phyloP scores from a whole-genome alignment of 371 early-diverging fungal genomes.

The Sporodiniella umbellata region DNA sequence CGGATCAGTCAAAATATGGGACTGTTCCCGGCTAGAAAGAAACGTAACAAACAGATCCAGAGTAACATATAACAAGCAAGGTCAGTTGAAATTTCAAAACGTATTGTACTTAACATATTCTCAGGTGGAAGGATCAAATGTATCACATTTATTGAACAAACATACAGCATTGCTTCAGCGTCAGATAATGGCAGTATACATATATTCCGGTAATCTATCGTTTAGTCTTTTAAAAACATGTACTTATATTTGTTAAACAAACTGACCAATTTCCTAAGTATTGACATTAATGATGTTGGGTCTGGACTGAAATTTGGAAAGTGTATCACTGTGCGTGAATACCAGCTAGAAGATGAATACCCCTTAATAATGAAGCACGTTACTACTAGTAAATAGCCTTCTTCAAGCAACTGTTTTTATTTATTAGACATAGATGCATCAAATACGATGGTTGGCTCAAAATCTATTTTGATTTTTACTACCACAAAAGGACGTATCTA shows the following conservation, averaged over 20 bases:
- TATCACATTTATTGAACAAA: slow-evolving; percentile 75
- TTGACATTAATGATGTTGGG: slow-evolving; percentile 38
- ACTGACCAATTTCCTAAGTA: too few species aligned
- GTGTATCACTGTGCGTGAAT: slow-evolving; percentile 53
- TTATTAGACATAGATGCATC: slow-evolving; percentile 39
- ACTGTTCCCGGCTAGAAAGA: slow-evolving; percentile 74
- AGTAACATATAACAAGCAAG: slow-evolving; percentile 70
- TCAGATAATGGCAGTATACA: slow-evolving; percentile 85
- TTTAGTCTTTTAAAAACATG: background rate
- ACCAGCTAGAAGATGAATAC: slow-evolving; percentile 63
- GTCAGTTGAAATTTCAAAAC: too few species aligned
- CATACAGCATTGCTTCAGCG: slow-evolving; percentile 81
- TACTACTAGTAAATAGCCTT: slow-evolving; percentile 67
- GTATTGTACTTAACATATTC: too few species aligned
- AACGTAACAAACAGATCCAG: slow-evolving; percentile 81
- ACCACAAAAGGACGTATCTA: slow-evolving; percentile 76
- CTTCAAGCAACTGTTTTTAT: too few species aligned
- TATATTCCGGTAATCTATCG: slow-evolving; percentile 56
- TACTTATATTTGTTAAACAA: too few species aligned
- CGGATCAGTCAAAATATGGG: slow-evolving; percentile 88
- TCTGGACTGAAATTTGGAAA: slow-evolving; percentile 59
- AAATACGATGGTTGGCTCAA: slow-evolving; percentile 55
- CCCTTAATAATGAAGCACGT: slow-evolving; percentile 70
- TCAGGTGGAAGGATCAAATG: slow-evolving; percentile 76
- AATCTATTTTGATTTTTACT: slow-evolving; percentile 75